These are phyloP conservation scores for Jatropha podagrica DNA, from an alignment of 441 rosid genomes.

Conservation along the genomic window DNA sequence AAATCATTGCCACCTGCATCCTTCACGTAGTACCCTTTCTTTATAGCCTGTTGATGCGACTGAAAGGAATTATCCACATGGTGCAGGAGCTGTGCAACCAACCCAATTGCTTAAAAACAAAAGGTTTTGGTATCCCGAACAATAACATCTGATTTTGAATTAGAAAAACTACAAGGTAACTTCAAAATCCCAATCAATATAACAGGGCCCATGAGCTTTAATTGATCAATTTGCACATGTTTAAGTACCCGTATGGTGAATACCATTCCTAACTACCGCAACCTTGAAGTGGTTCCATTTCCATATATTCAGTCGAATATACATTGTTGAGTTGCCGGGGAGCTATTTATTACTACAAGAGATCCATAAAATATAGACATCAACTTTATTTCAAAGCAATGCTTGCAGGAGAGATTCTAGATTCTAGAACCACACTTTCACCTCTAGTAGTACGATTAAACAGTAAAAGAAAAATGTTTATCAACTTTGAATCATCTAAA, in stretches of 20 bases:
- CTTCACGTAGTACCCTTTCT: constrained; percentile 85
- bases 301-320: constrained; percentile 96
- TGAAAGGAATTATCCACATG: constrained; percentile 65
- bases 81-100: constrained; percentile 86
- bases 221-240: constrained; percentile 84
- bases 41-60: constrained; percentile 82
- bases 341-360: constrained; percentile 81
- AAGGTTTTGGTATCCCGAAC: constrained; percentile 75
- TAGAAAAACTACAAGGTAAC: constrained; percentile 78
- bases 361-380: constrained; percentile 86
- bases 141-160: constrained; percentile 67
- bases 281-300: constrained; percentile 77
- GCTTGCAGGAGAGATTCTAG: constrained; percentile 69
- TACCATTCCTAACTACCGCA: constrained; percentile 98
- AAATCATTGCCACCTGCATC: constrained; percentile 82
- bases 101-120: constrained; percentile 92
- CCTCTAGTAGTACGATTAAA: constrained; percentile 70
- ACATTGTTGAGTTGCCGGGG: constrained; percentile 93
- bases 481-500: constrained; percentile 76
- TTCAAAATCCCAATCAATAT: constrained; percentile 79
- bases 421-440: constrained; percentile 61
- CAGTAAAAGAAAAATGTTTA: constrained; percentile 62
- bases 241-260: constrained; percentile 98
- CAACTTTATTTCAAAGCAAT: constrained; percentile 66
- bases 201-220: constrained; percentile 95